Evolutionary conservation across 495 filamentous ascomycete species (phyloP), one percentile per base, ranked within the genome.

Genomic region (Xylaria nigripes): DNA sequence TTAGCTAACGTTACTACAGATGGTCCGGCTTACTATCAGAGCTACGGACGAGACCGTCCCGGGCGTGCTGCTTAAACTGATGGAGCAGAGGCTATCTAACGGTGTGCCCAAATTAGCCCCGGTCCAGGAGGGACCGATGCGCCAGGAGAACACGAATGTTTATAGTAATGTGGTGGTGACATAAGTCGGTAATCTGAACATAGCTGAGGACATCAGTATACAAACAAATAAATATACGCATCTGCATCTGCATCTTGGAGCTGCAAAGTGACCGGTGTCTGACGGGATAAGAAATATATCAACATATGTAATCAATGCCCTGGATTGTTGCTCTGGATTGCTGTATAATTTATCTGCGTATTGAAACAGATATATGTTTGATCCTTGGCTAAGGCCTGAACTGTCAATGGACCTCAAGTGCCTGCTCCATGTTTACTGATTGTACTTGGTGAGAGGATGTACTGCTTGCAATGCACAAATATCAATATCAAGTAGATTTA

Each of bases 41-140:
- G 94, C 94, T 12, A 99, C 94, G 2, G 90, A 97, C 58, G 94
- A 97, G 59, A 76, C 70, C 12, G 86, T 96, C 2, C 90, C 93
- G 13, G 84, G 86, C 12, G 76, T 89, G 25, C 62, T 99, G 50
- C 72, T 88, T 55, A 92, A 86, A 64, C 68, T 89, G 48, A 94
- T 97, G 89, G 86, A 93, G 64, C 87, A 92, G 61, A 76, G 82
- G 54, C 70, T 96, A 45, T 75, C 82, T 21, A 51, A 57, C 22
- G 78, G 78, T 2, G 54, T 75, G 34, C 74, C 75, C 30, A 80
- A 70, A 36, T 45, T 43, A 21, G 62, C 63, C 9, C 70, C 77
- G 24, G 57, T 58, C 15, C 53, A 54, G 9, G 58, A 61, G n/a
- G 49, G 54, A 0, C 73, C 73, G 8, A 72, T 69, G 3, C 65